Base-by-base conservation (phyloP, 163 green algal genomes). In the Chlamydomonas reinhardtii region DNA sequence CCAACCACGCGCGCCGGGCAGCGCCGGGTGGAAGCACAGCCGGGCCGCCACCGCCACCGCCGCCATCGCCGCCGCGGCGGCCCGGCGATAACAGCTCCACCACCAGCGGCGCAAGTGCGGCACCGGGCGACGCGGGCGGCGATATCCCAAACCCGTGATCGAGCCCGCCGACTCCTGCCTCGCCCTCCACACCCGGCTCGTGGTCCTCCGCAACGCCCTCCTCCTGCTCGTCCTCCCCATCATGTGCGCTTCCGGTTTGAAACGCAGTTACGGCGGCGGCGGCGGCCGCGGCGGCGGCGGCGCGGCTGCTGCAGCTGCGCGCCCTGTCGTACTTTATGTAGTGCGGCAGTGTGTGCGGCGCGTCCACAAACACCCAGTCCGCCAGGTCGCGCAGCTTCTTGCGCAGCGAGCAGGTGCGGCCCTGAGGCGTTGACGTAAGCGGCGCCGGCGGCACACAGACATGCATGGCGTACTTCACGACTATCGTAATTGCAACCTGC, bases 351-450 rank as follows among this genome's bases (percentile, higher is more conserved):
- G 81, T 31, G 85, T 98, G 93, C 0, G 96, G 96, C 24, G 88
- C 96, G 87, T 98, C 94, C 20, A 98, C 68, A 73, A 94, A 98
- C 2, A 94, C 84, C 54, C 98, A 92, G 1, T 97, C 94, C 16
- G 89, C 94, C 17, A 96, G 17, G 39, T 92, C 77, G 2, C 82
- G 71, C 16, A 98, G 89, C 65, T 91, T 86, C 84, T 93, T 94
- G 6, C 88, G 83, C 31, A 99, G 80, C 0, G 81, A 91, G 34
- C 79, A 83, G 9, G 92, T 96, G 32, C 82, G 84, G 68, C 84
- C 75, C 75, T 84, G 56, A 2, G 43, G 20, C n/a, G n/a, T n/a
- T n/a, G n/a, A n/a, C n/a, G n/a, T n/a, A n/a, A n/a, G n/a, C 32
- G 19, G 35, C 32, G 32, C 5, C 39, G 39, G 39, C 8, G 39